These are phyloP conservation scores for Aristolochia californica DNA, from an alignment of 164 flowering plant species.

Conservation along the genomic window DNA sequence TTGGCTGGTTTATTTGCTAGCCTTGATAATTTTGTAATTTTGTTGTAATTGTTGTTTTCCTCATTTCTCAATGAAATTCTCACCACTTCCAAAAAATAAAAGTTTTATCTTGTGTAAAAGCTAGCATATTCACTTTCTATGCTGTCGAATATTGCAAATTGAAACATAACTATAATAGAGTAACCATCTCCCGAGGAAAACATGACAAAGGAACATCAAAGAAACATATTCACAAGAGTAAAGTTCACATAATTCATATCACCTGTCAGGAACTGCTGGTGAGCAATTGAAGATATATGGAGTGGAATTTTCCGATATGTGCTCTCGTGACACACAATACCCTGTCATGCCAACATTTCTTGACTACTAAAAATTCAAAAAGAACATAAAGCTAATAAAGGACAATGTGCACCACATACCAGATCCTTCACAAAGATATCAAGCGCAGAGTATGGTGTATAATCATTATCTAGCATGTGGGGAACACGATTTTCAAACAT, in stretches of 20 bases:
- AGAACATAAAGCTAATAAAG: too few species aligned
- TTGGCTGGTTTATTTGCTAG: too few species aligned
- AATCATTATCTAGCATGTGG: conserved; percentile 91
- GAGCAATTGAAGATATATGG: conserved; percentile 65
- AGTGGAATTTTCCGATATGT: conserved; percentile 68
- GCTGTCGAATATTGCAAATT: too few species aligned
- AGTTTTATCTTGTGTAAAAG: neutral
- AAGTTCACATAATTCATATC: neutral
- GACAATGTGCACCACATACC: conserved; percentile 27
- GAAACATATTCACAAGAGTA: neutral
- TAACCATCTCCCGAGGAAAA: too few species aligned
- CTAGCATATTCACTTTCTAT: neutral
- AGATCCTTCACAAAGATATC: conserved; percentile 98
- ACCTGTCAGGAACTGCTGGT: conserved; percentile 88
- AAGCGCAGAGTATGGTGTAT: conserved; percentile 90
- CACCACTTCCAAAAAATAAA: too few species aligned
- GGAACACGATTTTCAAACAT: conserved; percentile 98
- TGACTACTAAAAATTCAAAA: too few species aligned
- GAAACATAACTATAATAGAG: too few species aligned
- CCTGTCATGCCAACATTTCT: conserved; percentile 31
- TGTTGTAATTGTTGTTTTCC: too few species aligned
- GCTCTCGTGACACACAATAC: conserved; percentile 80
- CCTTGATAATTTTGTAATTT: too few species aligned
- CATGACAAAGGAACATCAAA: neutral
- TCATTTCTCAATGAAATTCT: too few species aligned